Evolutionary conservation across 2,329 filamentous ascomycete genomes (phyloP), one percentile per base, ranked within the genome.

Genomic region (Cytospora piceicola): DNA sequence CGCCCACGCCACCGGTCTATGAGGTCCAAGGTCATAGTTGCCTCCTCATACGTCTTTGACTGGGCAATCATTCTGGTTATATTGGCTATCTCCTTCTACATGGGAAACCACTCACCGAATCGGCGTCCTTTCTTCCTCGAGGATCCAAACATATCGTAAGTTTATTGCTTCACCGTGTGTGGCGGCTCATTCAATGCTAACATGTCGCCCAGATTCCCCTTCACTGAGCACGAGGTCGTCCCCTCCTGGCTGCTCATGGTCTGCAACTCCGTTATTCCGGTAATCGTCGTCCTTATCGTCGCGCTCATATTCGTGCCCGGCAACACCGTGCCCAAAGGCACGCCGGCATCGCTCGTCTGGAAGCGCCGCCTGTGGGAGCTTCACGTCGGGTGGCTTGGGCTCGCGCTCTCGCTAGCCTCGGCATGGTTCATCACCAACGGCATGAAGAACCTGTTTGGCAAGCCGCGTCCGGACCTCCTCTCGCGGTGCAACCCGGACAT

Each of bases 311-410:
- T 94, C 70, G 87, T 95, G 0, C 93, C 93, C 1, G 92, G 91
- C 4, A 83, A 86, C 7, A 89, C 88, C 1, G 88, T 90, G 0
- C 84, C 86, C 20, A 81, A 81, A 52, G 82, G 84, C 24, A 88
- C 89, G 0, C 87, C 91, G 1, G 83, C 83, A 69, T 77, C 83
- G 4, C 78, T 92, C 62, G 82, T 94, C 54, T 93, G 92, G 88
- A 87, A 86, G 74, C 85, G 92, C 70, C 97, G 95, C 78, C 76
- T 97, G 1, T 97, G 94, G 93, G 94, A 97, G 76, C 88, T 92
- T 75, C 93, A 97, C 74, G 88, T 88, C 2, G 93, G 92, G 66
- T 92, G 90, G 87, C 87, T 97, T 72, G 94, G 94, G 0, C 83
- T 97, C 3, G 91, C 83, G 0, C 81, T 97, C 22, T 87, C 91